phyloP scores from a whole-genome alignment of 2,329 filamentous ascomycete species.

The Scedosporium apiospermum region DNA sequence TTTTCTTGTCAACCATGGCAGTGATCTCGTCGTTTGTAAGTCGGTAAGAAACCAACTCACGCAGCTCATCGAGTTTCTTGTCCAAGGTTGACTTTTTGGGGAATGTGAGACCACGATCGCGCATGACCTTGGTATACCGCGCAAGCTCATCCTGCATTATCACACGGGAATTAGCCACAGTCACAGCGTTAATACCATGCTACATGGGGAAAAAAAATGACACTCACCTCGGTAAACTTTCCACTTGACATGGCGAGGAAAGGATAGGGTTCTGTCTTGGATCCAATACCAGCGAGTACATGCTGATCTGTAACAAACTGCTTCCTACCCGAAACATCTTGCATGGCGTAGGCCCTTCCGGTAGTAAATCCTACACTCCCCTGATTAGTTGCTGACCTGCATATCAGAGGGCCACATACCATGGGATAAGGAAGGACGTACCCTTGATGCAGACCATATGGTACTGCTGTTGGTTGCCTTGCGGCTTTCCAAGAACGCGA shows the following conservation, averaged over 20 bases:
- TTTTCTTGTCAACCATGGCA: slow-evolving; percentile 64
- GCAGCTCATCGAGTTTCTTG: slow-evolving; percentile 72
- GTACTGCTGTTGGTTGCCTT: slow-evolving; percentile 66
- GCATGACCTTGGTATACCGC: slow-evolving; percentile 67
- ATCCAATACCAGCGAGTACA: slow-evolving; percentile 70
- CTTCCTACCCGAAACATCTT: slow-evolving; percentile 55
- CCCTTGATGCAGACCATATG: slow-evolving; percentile 84
- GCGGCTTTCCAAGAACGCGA: slow-evolving; percentile 71
- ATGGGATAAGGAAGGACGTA: slow-evolving; percentile 24
- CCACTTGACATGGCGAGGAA: slow-evolving; percentile 87
- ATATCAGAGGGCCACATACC: background rate
- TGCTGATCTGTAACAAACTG: slow-evolving; percentile 80
- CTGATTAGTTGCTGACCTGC: background rate
- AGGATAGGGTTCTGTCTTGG: slow-evolving; percentile 73
- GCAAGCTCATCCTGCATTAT: slow-evolving; percentile 60
- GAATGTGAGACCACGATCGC: slow-evolving; percentile 60
- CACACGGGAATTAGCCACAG: slow-evolving; percentile 14
- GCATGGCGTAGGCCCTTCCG: slow-evolving; percentile 76
- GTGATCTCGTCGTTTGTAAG: slow-evolving; percentile 81
- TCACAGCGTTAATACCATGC: background rate
- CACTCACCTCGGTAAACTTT: slow-evolving; percentile 66
- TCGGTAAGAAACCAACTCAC: slow-evolving; percentile 63
- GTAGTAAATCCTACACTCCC: slow-evolving; percentile 58
- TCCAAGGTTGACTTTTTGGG: slow-evolving; percentile 63
- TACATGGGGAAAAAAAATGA: background rate